These are phyloP conservation scores for Pseudogymnoascus sp. DNA, from an alignment of 2,329 filamentous ascomycete genomes.

Conservation along the genomic window DNA sequence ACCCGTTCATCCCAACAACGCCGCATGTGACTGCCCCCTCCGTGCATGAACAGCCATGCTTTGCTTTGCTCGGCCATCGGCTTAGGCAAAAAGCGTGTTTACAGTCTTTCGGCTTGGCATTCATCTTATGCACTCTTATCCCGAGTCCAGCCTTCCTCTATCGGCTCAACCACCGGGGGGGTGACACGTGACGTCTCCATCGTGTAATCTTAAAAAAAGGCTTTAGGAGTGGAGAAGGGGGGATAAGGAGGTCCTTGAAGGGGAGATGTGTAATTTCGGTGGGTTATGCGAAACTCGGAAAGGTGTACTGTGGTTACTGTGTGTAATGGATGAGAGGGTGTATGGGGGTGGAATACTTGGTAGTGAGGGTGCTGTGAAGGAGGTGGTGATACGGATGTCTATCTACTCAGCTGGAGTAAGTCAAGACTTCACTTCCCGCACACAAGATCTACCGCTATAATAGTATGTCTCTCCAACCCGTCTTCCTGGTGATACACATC, in stretches of 20 bases:
- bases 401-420: no score
- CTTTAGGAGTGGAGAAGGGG: neutral
- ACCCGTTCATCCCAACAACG: no score
- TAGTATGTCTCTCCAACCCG: neutral
- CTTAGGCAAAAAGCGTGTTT: neutral
- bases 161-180: no score
- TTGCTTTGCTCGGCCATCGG: neutral
- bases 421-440: no score
- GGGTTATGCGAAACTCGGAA: neutral
- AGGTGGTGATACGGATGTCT: neutral
- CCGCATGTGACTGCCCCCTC: neutral
- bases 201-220: neutral
- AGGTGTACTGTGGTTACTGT: no score
- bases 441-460: no score
- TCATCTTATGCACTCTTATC: no score
- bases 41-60: no score
- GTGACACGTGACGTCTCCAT: neutral
- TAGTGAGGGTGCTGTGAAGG: no score
- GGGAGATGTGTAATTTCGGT: neutral
- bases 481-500: neutral
- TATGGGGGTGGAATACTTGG: no score
- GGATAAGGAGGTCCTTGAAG: neutral
- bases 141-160: no score
- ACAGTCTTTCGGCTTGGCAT: neutral
- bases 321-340: no score